phyloP scores from a whole-genome alignment of 768 basidiomycete species.

The Tulasnella sp. region DNA sequence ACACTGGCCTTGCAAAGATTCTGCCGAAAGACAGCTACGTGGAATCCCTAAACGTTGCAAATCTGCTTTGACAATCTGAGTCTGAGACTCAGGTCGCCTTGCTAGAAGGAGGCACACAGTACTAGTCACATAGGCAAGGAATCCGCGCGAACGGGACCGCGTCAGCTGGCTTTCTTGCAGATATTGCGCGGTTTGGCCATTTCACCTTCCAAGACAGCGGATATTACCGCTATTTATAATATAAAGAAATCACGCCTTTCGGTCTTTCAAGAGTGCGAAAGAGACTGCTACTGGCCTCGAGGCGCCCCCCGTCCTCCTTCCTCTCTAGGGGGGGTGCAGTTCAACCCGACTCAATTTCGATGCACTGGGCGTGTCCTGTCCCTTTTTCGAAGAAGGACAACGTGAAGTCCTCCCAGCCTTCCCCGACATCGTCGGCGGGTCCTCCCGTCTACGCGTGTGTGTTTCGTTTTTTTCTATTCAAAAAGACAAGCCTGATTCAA shows the following conservation, averaged over 20 bases:
- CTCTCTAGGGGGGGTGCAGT: neutral
- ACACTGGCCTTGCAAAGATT: neutral
- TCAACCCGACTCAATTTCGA: slow-evolving; percentile 11
- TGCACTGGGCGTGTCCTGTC: neutral
- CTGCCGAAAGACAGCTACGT: neutral
- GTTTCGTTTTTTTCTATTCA: neutral
- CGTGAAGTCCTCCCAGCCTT: neutral
- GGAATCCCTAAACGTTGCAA: slow-evolving; percentile 1
- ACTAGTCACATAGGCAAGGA: neutral
- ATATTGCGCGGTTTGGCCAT: neutral
- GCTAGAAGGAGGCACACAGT: neutral
- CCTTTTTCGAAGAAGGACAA: neutral
- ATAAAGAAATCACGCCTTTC: neutral
- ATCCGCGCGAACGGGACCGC: neutral
- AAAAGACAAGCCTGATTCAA: too few species aligned
- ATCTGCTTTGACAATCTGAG: neutral
- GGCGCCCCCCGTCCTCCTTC: neutral
- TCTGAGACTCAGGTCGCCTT: neutral
- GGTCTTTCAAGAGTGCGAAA: neutral
- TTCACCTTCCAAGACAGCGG: neutral
- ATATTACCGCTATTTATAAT: neutral
- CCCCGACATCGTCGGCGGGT: slow-evolving; percentile 6
- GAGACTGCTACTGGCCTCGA: neutral
- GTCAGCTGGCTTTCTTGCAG: neutral
- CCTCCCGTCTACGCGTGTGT: neutral